Evolutionary conservation across 257 asterid species (phyloP), one percentile per base, ranked within the genome.

Genomic region (Craterostigma plantagineum): DNA sequence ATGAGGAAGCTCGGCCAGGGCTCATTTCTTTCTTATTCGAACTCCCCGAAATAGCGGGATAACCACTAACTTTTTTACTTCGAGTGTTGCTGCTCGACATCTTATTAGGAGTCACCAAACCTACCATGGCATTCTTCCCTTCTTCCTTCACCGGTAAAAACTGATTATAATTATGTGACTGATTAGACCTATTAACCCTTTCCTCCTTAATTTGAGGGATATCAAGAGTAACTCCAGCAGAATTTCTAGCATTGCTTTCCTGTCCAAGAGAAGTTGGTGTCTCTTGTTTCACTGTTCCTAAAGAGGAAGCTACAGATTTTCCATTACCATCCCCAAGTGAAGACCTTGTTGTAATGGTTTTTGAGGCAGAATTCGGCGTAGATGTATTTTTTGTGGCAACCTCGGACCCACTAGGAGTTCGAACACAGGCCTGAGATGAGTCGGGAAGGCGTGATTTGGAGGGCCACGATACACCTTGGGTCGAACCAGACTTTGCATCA

Each of bases 401-500:
- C 52, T 85, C 96, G 39, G 85, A 65, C 16, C 75, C 81, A 54
- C 69, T 65, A 3, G 73, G 60, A 43, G 58, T 70, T 61, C 47
- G 62, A 56, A 52, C 54, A 39, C 73, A 77, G 60, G 65, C 68
- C 33, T 74, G 79, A 15, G 91, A 59, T 38, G 76, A 61, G 18
- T 77, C 92, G 9, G 90, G 70, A 59, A 68, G 67, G 33, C 81
- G 83, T 46, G 92, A 64, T 57, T 79, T 87, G 34, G 95, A n/a
- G n/a, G n/a, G n/a, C n/a, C n/a, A n/a, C n/a, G n/a, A n/a, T n/a
- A n/a, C n/a, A n/a, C n/a, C n/a, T n/a, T n/a, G n/a, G n/a, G n/a
- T n/a, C n/a, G n/a, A 69, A 42, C 73, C 79, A 54, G 76, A 49
- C 56, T 77, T 75, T 12, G 75, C 58, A 60, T 82, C 95, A 50